phyloP scores from a whole-genome alignment of 371 early-diverging fungal genomes.

The Dichotomocladium elegans region DNA sequence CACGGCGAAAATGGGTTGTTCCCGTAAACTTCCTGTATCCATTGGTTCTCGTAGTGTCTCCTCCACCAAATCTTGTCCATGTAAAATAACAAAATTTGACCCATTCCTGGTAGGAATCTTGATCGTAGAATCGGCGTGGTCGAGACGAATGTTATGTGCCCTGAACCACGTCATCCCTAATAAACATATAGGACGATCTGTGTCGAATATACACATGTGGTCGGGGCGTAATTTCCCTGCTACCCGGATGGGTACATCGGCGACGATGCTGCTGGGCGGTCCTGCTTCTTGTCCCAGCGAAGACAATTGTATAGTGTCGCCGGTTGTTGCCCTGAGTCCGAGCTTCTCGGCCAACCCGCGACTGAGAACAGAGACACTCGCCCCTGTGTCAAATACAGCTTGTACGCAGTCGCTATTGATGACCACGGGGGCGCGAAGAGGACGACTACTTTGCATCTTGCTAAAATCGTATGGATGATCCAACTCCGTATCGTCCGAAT shows the following conservation, averaged over 20 bases:
- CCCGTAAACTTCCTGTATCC: background rate
- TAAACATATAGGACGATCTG: slow-evolving; percentile 2
- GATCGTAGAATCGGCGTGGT: background rate
- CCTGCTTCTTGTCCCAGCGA: background rate
- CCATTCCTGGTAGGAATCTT: slow-evolving; percentile 7
- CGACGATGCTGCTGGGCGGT: background rate
- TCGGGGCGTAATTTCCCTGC: background rate
- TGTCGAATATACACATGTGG: background rate
- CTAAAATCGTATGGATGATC: slow-evolving; percentile 1
- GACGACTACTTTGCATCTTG: background rate
- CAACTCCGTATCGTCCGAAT: background rate
- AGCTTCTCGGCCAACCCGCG: background rate
- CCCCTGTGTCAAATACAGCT: slow-evolving; percentile 9
- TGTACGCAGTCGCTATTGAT: background rate
- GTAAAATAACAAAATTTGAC: background rate
- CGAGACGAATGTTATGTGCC: slow-evolving; percentile 4
- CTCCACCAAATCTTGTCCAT: background rate
- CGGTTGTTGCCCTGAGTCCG: slow-evolving; percentile 4
- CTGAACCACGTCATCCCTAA: slow-evolving; percentile 18
- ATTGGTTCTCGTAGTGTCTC: no score
- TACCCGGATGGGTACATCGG: background rate
- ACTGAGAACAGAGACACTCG: slow-evolving; percentile 7
- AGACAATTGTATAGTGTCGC: slow-evolving; percentile 7
- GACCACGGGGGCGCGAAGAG: background rate
- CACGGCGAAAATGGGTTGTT: background rate